These are phyloP conservation scores for Neofusicoccum kwambonambiense DNA, from an alignment of 2,329 filamentous ascomycete species.

Conservation along the genomic window DNA sequence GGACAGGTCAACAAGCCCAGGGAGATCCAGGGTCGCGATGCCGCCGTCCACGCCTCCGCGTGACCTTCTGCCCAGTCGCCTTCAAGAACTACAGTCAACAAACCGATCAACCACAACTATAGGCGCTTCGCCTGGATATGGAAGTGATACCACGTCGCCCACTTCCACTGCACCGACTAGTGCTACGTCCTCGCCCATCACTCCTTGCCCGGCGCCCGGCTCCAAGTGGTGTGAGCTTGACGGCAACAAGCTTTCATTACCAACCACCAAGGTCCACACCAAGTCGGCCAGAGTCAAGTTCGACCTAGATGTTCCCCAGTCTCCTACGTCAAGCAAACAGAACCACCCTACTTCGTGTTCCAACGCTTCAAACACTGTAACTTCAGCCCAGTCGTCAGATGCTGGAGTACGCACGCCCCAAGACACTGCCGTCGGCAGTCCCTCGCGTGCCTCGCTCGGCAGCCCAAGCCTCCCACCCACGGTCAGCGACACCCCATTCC, in stretches of 20 bases:
- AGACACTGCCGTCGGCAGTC: no score
- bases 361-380: background rate
- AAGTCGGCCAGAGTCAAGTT: background rate
- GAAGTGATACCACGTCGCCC: background rate
- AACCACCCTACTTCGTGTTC: background rate
- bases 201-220: background rate
- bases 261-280: background rate
- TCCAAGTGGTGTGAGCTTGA: background rate
- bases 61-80: background rate
- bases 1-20: background rate
- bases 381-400: no score
- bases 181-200: background rate
- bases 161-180: background rate
- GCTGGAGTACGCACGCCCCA: no score
- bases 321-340: background rate
- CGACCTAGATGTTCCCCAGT: no score
- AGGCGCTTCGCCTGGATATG: background rate
- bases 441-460: no score
- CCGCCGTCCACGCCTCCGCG: background rate
- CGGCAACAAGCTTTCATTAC: background rate
- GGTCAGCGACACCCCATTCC: no score
- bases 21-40: background rate
- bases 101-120: background rate
- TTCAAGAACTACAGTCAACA: background rate
- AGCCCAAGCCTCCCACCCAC: no score